Base-by-base conservation (phyloP, 768 basidiomycete genomes). In the Leccinellum luteum region DNA sequence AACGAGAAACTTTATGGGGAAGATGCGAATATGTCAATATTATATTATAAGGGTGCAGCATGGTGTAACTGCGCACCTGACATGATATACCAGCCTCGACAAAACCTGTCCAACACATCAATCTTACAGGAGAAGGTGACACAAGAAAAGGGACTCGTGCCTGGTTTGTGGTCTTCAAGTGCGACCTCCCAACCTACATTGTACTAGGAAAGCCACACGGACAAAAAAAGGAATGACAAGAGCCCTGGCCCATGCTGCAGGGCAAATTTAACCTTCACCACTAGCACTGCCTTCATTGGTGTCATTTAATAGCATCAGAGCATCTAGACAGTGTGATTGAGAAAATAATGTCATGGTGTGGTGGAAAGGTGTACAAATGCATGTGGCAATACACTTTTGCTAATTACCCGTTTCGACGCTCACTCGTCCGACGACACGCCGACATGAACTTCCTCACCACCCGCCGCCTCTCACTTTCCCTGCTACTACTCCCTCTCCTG, bases 1-100 rank as follows among this genome's bases (percentile, higher is more conserved):
- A n/a, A 14, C 1, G 12, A 12, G 8, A 35, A 53, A 9, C 34
- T 53, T 38, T 54, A 61, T 52, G 50, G 1, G 25, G 56, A 47
- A 28, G 41, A 45, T 23, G 75, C 85, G 43, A 63, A 89, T 87
- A 79, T 76, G n/a, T n/a, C n/a, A n/a, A n/a, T n/a, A n/a, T n/a
- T n/a, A 25, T 25, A 25, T 25, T 25, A 62, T 81, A 86, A 1
- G 89, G 88, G 8, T 74, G 74, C 84, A 85, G 87, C 81, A 89
- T 83, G 57, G 78, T 78, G 43, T 70, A 57, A 0, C 80, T 78
- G 66, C 88, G 90, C 43, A 90, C 81, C 58, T 86, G 85, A 64
- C 89, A 91, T 44, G 71, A 76, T 13, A 83, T 67, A 47, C 82
- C 1, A 90, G 58, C 34, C 2, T 78, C 63, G 69, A 62, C n/a